Evolutionary conservation across 352 stramenopile species (phyloP).

Genomic region (Pythium brachiatum): DNA sequence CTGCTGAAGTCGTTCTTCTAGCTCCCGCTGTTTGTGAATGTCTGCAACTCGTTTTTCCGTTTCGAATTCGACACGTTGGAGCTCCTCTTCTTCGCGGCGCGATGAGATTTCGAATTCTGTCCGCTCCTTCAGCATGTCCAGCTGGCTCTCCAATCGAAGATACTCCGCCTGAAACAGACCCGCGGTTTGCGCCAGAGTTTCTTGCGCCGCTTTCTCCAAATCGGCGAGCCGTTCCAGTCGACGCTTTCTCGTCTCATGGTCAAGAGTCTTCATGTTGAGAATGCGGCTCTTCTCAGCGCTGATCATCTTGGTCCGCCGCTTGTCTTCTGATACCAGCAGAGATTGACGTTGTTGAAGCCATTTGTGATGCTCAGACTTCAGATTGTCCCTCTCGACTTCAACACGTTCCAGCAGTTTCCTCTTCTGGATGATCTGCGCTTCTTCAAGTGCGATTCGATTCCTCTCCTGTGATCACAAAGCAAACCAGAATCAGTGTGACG

Average conservation of each 20-base stretch:
- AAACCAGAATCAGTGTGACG: slow-evolving; percentile 5
- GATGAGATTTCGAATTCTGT: slow-evolving; percentile 67
- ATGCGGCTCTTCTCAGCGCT: slow-evolving; percentile 63
- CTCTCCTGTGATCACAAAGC: slow-evolving; percentile 46
- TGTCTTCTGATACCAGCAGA: slow-evolving; percentile 61
- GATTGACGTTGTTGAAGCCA: slow-evolving; percentile 64
- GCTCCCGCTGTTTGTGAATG: slow-evolving; percentile 58
- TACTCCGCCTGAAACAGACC: slow-evolving; percentile 65
- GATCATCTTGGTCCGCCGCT: slow-evolving; percentile 52
- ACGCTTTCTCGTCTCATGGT: slow-evolving; percentile 63
- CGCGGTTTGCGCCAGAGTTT: slow-evolving; percentile 63
- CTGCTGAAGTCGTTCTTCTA: slow-evolving; percentile 62
- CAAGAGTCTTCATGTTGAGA: slow-evolving; percentile 63
- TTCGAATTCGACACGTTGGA: slow-evolving; percentile 71
- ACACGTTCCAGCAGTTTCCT: slow-evolving; percentile 57
- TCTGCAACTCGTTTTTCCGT: slow-evolving; percentile 56
- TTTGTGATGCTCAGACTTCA: slow-evolving; percentile 59
- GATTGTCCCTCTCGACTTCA: slow-evolving; percentile 43
- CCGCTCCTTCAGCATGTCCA: slow-evolving; percentile 57
- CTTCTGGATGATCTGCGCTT: slow-evolving; percentile 65
- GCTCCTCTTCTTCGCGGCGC: slow-evolving; percentile 73
- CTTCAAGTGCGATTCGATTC: slow-evolving; percentile 77
- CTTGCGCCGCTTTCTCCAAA: slow-evolving; percentile 57
- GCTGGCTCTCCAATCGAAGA: slow-evolving; percentile 45
- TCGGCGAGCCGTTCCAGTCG: slow-evolving; percentile 55